A percentile compares a stretch with the other conserved stretches of the same genome.
Evolutionary conservation across 352 stramenopile species (phyloP).

Genomic region (Vaucheria bursata): DNA sequence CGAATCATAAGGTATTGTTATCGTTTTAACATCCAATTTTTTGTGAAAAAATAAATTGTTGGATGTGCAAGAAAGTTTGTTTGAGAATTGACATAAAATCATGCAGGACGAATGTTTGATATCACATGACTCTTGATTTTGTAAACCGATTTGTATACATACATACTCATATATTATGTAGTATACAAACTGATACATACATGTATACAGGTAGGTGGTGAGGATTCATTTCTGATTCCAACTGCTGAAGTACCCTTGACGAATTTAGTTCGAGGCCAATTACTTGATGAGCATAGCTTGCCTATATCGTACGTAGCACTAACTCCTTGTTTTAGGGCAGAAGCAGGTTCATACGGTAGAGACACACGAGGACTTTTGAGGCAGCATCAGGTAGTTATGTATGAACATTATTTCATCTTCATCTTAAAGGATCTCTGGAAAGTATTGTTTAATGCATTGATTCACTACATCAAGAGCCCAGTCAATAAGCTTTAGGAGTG

Average conservation of each 20-base stretch:
- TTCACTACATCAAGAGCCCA: background rate
- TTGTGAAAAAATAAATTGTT: background rate
- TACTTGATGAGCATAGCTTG: conserved; percentile 60
- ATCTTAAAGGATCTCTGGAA: background rate
- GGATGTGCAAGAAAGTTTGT: background rate
- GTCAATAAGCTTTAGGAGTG: background rate
- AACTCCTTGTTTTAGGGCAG: conserved; percentile 68
- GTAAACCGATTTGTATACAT: background rate
- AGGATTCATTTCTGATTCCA: conserved; percentile 73
- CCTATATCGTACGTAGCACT: conserved; percentile 60
- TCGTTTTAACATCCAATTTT: background rate
- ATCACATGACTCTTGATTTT: background rate
- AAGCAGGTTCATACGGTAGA: conserved; percentile 66
- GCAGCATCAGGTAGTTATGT: conserved; percentile 55
- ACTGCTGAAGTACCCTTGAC: conserved; percentile 72
- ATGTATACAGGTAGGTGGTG: conserved; percentile 57
- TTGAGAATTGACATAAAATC: background rate
- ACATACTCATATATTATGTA: background rate
- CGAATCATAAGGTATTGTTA: conserved; percentile 53
- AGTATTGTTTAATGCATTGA: background rate
- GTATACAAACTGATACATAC: background rate
- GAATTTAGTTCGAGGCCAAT: conserved; percentile 60
- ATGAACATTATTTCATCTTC: background rate
- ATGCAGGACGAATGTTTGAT: background rate
- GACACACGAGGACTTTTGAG: conserved; percentile 69